Percentiles rank a stretch among this genome's conserved stretches.
Conservation (phyloP, 306 rosid species). For the Vigna radiata region DNA sequence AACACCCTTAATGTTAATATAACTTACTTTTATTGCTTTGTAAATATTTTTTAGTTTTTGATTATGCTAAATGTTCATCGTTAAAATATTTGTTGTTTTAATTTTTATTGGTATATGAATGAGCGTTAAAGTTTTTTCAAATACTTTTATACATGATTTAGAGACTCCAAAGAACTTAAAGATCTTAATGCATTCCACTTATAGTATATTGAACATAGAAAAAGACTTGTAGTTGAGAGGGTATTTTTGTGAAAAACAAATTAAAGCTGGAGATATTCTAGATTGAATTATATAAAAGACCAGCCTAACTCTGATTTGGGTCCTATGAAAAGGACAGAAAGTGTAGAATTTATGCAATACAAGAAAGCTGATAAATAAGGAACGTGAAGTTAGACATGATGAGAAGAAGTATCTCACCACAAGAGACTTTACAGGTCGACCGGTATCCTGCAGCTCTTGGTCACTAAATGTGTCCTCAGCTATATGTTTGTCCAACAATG, state of each 20-base stretch:
- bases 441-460: slow-evolving; percentile 60
- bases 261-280: not conserved
- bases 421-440: slow-evolving; percentile 73
- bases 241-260: not conserved
- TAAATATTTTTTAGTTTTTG: no score
- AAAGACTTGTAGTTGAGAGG: not conserved
- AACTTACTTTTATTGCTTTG: not conserved
- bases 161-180: not conserved
- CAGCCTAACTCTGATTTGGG: not conserved
- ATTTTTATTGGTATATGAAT: not conserved
- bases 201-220: not conserved
- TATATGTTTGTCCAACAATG: slow-evolving; percentile 71
- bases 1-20: no score
- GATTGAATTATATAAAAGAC: not conserved
- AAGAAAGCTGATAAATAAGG: not conserved
- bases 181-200: not conserved
- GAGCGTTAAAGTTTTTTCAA: not conserved
- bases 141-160: not conserved
- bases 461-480: slow-evolving; percentile 67
- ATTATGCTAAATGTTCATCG: not conserved
- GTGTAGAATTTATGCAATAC: not conserved
- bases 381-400: not conserved
- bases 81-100: no score
- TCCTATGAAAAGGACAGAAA: no score
- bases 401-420: slow-evolving; percentile 57